These are phyloP conservation scores for Colletotrichum sublineola DNA, from an alignment of 2,329 filamentous ascomycete genomes.

Conservation along the genomic window DNA sequence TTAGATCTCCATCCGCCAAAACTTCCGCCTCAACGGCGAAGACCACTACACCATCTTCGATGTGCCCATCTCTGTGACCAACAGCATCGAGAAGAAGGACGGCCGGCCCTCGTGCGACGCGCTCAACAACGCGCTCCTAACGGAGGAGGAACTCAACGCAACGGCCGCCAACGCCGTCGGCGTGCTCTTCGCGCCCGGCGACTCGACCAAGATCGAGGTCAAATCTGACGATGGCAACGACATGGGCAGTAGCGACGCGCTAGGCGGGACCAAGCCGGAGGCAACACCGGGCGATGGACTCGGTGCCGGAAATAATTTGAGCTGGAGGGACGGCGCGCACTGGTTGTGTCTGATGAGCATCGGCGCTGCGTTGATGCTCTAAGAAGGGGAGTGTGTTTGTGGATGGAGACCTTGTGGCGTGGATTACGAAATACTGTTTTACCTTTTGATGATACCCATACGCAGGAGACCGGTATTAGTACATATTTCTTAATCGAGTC, in stretches of 20 bases:
- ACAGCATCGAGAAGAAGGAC: conserved; percentile 65
- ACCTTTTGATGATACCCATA: conserved; percentile 33
- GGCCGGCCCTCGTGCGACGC: conserved; percentile 63
- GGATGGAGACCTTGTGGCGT: background rate
- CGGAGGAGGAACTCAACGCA: conserved; percentile 59
- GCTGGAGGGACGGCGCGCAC: conserved; percentile 50
- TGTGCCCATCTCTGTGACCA: conserved; percentile 76
- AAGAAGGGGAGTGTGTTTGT: conserved; percentile 25
- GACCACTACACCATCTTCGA: conserved; percentile 80
- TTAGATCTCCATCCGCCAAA: conserved; percentile 78
- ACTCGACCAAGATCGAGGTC: conserved; percentile 61
- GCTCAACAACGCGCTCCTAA: conserved; percentile 65
- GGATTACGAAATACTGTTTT: background rate
- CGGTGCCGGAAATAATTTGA: conserved; percentile 49
- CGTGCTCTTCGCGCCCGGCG: conserved; percentile 65
- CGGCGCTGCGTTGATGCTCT: conserved; percentile 50
- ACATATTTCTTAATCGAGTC: conserved; percentile 33
- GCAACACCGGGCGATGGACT: conserved; percentile 51
- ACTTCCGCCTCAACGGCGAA: conserved; percentile 73
- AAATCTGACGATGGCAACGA: conserved; percentile 41
- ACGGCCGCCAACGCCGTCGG: conserved; percentile 59
- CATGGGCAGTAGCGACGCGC: conserved; percentile 45
- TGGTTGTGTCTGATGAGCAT: conserved; percentile 52
- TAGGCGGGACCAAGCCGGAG: conserved; percentile 48
- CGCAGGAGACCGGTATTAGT: conserved; percentile 19